Conservation (phyloP, 192 early-diverging fungal species). For the Entomortierella lignicola region DNA sequence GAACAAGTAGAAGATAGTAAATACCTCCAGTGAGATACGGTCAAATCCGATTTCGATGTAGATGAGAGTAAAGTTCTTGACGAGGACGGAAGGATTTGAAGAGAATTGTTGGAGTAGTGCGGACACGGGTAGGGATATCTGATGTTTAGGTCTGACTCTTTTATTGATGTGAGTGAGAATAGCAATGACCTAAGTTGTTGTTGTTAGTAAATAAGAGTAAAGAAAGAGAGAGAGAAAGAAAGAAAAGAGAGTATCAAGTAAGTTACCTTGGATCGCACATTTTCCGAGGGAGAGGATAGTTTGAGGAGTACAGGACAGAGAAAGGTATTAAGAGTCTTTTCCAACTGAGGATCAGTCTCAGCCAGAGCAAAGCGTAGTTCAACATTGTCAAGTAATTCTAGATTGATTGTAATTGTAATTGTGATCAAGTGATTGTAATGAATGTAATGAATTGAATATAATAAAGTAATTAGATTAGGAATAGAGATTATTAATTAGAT, state of each 20-base stretch:
- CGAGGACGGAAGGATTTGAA: slow-evolving; percentile 58
- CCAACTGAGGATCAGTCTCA: slow-evolving; percentile 72
- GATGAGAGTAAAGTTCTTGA: slow-evolving; percentile 85
- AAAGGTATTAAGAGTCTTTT: slow-evolving; percentile 69
- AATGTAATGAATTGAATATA: too few species aligned
- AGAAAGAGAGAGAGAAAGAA: background rate
- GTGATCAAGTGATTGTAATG: too few species aligned
- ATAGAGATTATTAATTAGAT: too few species aligned
- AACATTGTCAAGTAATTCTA: slow-evolving; percentile 73
- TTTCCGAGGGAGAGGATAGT: slow-evolving; percentile 62
- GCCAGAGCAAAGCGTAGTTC: slow-evolving; percentile 82
- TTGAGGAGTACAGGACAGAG: slow-evolving; percentile 79
- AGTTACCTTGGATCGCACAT: slow-evolving; percentile 59
- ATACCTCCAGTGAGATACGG: slow-evolving; percentile 59
- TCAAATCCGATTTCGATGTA: slow-evolving; percentile 86
- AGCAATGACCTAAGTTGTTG: slow-evolving; percentile 67
- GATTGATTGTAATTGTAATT: too few species aligned
- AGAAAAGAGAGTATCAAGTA: background rate
- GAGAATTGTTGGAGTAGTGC: slow-evolving; percentile 73
- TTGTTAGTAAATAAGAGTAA: too few species aligned
- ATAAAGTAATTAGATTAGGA: too few species aligned
- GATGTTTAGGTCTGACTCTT: slow-evolving; percentile 72
- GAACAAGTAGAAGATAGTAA: too few species aligned
- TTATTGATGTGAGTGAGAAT: slow-evolving; percentile 89
- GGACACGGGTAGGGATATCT: slow-evolving; percentile 70